A percentile compares a stretch with the other conserved stretches of the same genome.
phyloP scores from a whole-genome alignment of 2,329 filamentous ascomycete species.

The Nigrospora osmanthi region DNA sequence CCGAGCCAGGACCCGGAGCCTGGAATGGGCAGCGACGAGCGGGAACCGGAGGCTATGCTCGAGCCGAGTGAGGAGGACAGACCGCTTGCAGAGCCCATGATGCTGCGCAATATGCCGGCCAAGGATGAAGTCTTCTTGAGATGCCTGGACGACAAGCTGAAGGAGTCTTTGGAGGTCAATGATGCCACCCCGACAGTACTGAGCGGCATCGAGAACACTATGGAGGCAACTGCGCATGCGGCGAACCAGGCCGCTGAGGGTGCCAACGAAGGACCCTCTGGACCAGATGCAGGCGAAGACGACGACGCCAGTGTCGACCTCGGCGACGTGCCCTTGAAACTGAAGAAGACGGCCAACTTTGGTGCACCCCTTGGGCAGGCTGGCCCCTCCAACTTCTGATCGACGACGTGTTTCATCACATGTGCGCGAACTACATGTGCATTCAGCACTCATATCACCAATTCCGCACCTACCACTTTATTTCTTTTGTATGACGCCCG shows the following conservation, averaged over 20 bases:
- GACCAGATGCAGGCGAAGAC: not conserved
- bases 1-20: slow-evolving; percentile 9
- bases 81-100: slow-evolving; percentile 42
- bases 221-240: too few relatives aligned
- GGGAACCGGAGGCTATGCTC: slow-evolving; percentile 16
- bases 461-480: too few relatives aligned
- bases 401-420: too few relatives aligned
- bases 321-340: slow-evolving; percentile 4
- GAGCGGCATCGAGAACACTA: not conserved
- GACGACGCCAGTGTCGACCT: not conserved
- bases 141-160: slow-evolving; percentile 41
- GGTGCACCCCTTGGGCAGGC: slow-evolving; percentile 3
- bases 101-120: slow-evolving; percentile 46
- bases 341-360: slow-evolving; percentile 5
- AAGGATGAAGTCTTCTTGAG: slow-evolving; percentile 48
- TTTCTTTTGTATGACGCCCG: too few relatives aligned
- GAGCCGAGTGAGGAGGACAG: slow-evolving; percentile 35
- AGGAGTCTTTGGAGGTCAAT: slow-evolving; percentile 37
- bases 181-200: slow-evolving; percentile 37
- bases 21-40: slow-evolving; percentile 5
- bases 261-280: not conserved
- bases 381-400: not conserved
- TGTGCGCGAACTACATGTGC: too few relatives aligned
- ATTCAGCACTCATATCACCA: too few relatives aligned
- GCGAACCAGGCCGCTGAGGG: not conserved